Conservation (phyloP, 306 rosid genomes). For the Trifolium repens region DNA sequence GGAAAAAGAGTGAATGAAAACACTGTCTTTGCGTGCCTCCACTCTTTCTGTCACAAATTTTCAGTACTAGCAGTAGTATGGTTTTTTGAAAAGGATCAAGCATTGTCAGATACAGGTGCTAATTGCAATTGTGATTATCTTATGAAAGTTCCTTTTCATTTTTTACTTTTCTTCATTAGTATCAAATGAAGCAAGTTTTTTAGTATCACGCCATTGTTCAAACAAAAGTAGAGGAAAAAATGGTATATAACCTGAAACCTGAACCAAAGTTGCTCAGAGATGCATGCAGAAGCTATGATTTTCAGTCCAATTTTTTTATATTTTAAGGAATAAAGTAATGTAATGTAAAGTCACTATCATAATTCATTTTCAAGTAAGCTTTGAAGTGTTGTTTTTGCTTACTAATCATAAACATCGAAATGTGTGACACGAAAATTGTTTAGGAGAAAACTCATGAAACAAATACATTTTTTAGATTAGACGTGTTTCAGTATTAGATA, state of each 20-base stretch:
- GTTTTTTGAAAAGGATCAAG: conserved; percentile 48
- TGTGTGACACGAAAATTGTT: conserved; percentile 37
- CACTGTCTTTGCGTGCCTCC: conserved; percentile 45
- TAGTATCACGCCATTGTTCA: conserved; percentile 45
- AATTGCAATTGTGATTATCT: conserved; percentile 42
- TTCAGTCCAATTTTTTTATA: conserved; percentile 59
- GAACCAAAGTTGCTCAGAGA: conserved; percentile 48
- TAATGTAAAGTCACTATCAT: conserved; percentile 48
- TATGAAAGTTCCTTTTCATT: conserved; percentile 42
- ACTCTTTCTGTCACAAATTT: conserved; percentile 36
- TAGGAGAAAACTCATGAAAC: no score
- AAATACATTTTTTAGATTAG: no score
- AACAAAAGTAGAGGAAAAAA: conserved; percentile 39
- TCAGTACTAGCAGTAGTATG: conserved; percentile 28
- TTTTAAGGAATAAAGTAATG: conserved; percentile 48
- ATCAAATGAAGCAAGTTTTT: conserved; percentile 46
- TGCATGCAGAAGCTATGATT: conserved; percentile 56
- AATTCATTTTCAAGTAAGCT: conserved; percentile 42
- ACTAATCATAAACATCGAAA: conserved; percentile 56
- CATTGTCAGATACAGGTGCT: conserved; percentile 63
- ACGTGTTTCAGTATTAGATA: no score
- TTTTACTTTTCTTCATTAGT: conserved; percentile 23
- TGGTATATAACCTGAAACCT: conserved; percentile 48
- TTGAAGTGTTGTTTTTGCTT: conserved; percentile 43
- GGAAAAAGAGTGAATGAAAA: conserved; percentile 41